These are phyloP conservation scores for Colletotrichum shisoi DNA, from an alignment of 2,329 filamentous ascomycete genomes.

Conservation along the genomic window DNA sequence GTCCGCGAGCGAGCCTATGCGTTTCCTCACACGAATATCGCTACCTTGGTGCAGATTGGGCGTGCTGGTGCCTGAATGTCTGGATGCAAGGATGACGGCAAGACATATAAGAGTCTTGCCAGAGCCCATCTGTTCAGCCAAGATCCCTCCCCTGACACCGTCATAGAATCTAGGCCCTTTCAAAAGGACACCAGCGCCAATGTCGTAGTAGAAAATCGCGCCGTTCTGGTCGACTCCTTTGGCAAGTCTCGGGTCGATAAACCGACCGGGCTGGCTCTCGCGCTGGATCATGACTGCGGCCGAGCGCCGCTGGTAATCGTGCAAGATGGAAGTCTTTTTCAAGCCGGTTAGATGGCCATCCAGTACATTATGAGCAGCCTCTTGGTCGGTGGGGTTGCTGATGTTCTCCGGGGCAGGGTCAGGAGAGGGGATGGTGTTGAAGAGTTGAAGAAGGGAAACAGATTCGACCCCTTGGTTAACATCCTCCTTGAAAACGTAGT, in stretches of 20 bases:
- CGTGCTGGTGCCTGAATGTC: slow-evolving; percentile 69
- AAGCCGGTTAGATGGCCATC: slow-evolving; percentile 64
- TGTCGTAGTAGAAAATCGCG: slow-evolving; percentile 73
- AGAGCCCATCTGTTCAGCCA: slow-evolving; percentile 81
- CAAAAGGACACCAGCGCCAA: slow-evolving; percentile 67
- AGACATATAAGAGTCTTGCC: slow-evolving; percentile 92
- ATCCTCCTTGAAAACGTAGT: slow-evolving; percentile 44
- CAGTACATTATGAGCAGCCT: slow-evolving; percentile 65
- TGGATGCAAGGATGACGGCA: slow-evolving; percentile 77
- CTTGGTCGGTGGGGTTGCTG: slow-evolving; percentile 58
- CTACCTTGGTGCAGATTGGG: slow-evolving; percentile 66
- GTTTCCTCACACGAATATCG: slow-evolving; percentile 51
- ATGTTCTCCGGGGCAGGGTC: slow-evolving; percentile 61
- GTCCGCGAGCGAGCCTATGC: slow-evolving; percentile 70
- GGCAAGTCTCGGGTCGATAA: slow-evolving; percentile 78
- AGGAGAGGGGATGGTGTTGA: slow-evolving; percentile 77
- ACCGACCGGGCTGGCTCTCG: slow-evolving; percentile 70
- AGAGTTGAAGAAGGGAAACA: slow-evolving; percentile 71
- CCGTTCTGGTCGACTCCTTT: slow-evolving; percentile 67
- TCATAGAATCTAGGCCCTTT: slow-evolving; percentile 77
- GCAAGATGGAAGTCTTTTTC: slow-evolving; percentile 64
- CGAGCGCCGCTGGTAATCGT: slow-evolving; percentile 81
- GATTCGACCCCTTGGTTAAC: slow-evolving; percentile 51
- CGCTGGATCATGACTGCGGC: slow-evolving; percentile 84
- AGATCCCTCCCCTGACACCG: slow-evolving; percentile 75